These are phyloP conservation scores for Yamadazyma membranifaciens DNA, from an alignment of 1,139 yeast genomes.

Conservation along the genomic window DNA sequence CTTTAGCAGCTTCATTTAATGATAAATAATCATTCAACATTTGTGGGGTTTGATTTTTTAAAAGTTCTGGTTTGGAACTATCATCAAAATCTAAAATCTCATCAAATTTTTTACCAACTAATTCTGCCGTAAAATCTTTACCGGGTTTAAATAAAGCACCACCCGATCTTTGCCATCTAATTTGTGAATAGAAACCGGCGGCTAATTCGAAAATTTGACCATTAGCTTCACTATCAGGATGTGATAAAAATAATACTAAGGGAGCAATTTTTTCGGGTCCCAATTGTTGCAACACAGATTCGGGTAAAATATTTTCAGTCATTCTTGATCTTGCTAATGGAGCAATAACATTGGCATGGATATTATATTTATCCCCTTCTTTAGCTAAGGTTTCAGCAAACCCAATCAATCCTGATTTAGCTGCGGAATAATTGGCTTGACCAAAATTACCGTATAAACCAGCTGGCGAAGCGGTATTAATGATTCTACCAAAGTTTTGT, in stretches of 20 bases:
- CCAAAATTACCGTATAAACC: constrained; percentile 97
- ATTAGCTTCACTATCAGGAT: constrained; percentile 56
- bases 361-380: constrained; percentile 86
- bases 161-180: constrained; percentile 92
- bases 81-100: constrained; percentile 63
- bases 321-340: constrained; percentile 94
- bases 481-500: constrained; percentile 83
- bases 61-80: constrained; percentile 49
- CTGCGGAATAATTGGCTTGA: constrained; percentile 94
- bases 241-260: constrained; percentile 76
- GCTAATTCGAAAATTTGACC: constrained; percentile 90
- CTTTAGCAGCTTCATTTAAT: constrained; percentile 52
- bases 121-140: constrained; percentile 76
- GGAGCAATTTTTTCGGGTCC: constrained; percentile 92
- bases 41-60: constrained; percentile 64
- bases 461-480: constrained; percentile 95
- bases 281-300: constrained; percentile 74
- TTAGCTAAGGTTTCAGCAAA: constrained; percentile 92
- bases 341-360: constrained; percentile 82
- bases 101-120: constrained; percentile 68
- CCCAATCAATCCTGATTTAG: constrained; percentile 87
- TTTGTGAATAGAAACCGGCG: constrained; percentile 89
- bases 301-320: constrained; percentile 90
- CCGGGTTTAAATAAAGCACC: constrained; percentile 86
- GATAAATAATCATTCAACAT: constrained; percentile 58